Conservation (phyloP, 495 filamentous ascomycete genomes). For the Aeminium ludgeri region DNA sequence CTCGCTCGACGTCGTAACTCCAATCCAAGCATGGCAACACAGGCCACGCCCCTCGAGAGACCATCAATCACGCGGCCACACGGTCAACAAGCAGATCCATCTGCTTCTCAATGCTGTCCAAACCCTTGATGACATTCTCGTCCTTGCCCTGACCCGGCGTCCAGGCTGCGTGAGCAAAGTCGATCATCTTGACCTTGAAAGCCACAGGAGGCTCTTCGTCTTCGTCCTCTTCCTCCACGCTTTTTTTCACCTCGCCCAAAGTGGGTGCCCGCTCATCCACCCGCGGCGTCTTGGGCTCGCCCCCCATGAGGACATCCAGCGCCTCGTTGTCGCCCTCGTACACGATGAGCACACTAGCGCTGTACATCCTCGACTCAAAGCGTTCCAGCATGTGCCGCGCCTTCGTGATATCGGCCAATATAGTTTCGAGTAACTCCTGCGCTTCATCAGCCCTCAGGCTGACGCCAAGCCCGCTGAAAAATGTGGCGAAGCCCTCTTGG, state of each 20-base stretch:
- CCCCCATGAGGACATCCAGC: slow-evolving; percentile 9
- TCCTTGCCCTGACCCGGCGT: slow-evolving; percentile 73
- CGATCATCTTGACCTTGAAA: slow-evolving; percentile 74
- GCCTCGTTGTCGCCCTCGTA: slow-evolving; percentile 75
- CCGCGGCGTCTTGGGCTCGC: slow-evolving; percentile 39
- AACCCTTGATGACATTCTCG: slow-evolving; percentile 62
- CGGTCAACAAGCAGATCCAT: slow-evolving; percentile 27
- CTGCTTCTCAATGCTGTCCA: slow-evolving; percentile 55
- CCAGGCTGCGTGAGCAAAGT: slow-evolving; percentile 91
- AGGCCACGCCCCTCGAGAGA: neutral
- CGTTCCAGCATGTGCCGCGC: slow-evolving; percentile 49
- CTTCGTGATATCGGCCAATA: slow-evolving; percentile 48
- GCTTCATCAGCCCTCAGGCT: slow-evolving; percentile 15
- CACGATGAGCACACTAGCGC: slow-evolving; percentile 71
- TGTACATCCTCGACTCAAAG: slow-evolving; percentile 87
- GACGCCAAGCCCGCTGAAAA: slow-evolving; percentile 10
- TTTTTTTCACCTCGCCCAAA: slow-evolving; percentile 18
- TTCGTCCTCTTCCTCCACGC: slow-evolving; percentile 37
- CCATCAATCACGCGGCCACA: too few species aligned
- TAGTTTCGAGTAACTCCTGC: slow-evolving; percentile 40
- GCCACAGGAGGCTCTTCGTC: slow-evolving; percentile 55
- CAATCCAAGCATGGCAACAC: neutral
- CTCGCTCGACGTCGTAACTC: neutral
- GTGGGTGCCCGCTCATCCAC: slow-evolving; percentile 19
- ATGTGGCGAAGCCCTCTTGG: slow-evolving; percentile 43